These are phyloP conservation scores for Monosporascus sp. DNA, from an alignment of 2,329 filamentous ascomycete genomes.

Conservation along the genomic window DNA sequence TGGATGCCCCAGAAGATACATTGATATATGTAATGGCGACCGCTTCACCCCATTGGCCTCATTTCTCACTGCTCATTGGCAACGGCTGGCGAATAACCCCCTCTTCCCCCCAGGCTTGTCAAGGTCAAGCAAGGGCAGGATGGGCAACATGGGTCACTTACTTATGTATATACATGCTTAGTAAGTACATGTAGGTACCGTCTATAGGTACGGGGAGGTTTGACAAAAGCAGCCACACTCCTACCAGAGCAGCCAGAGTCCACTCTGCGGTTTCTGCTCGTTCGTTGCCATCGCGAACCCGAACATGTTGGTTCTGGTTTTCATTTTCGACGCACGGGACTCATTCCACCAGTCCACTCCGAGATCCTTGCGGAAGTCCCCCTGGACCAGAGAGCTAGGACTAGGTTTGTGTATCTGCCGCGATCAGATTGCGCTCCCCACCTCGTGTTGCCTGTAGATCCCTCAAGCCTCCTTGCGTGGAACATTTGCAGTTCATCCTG, in stretches of 20 bases:
- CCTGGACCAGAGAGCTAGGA: not conserved
- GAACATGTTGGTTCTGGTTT: too few species aligned
- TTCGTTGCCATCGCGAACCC: slow-evolving; percentile 1
- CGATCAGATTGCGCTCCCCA: not conserved
- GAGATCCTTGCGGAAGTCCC: not conserved
- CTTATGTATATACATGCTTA: slow-evolving; percentile 3
- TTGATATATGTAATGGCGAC: too few species aligned
- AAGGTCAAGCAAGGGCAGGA: too few species aligned
- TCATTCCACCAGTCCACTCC: not conserved
- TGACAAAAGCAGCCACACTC: too few species aligned
- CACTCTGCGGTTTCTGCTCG: slow-evolving; percentile 4
- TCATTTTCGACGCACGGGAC: not conserved
- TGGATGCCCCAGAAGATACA: slow-evolving; percentile 1
- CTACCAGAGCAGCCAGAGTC: too few species aligned
- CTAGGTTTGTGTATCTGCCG: not conserved
- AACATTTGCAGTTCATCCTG: not conserved
- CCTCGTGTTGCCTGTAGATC: not conserved
- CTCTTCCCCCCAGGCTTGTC: too few species aligned
- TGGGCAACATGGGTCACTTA: too few species aligned
- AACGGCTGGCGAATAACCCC: too few species aligned
- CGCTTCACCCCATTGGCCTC: not conserved
- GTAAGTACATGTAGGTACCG: not conserved
- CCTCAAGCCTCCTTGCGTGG: not conserved
- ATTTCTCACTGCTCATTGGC: too few species aligned
- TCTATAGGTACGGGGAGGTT: too few species aligned